Conservation (phyloP, 2,329 filamentous ascomycete species). For the Exophiala sideris region DNA sequence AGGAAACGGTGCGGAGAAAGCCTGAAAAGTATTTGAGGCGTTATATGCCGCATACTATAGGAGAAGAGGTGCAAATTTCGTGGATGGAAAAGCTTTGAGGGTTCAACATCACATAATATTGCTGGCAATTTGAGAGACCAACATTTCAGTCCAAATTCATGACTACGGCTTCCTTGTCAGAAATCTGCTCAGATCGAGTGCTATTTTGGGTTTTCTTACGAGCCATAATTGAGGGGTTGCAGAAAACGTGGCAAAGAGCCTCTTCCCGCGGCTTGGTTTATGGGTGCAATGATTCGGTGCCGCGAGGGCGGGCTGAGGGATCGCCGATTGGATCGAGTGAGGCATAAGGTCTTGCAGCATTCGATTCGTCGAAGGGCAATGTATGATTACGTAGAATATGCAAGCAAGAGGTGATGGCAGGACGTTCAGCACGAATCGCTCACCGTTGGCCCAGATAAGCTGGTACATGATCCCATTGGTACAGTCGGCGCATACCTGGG, state of each 20-base stretch:
- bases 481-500: too few species aligned
- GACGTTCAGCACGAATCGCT: neutral
- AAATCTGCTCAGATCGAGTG: neutral
- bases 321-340: neutral
- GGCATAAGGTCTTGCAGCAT: neutral
- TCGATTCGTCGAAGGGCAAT: neutral
- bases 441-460: neutral
- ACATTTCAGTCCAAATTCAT: too few species aligned
- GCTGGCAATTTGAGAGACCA: too few species aligned
- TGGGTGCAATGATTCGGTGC: neutral
- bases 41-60: conserved; percentile 8
- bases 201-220: neutral
- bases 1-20: conserved; percentile 2
- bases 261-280: neutral
- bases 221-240: neutral
- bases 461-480: neutral
- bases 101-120: too few species aligned
- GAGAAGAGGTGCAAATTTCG: too few species aligned
- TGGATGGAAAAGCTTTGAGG: neutral
- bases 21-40: conserved; percentile 13
- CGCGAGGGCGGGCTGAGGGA: too few species aligned
- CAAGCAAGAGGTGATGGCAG: neutral
- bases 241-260: conserved; percentile 1
- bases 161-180: neutral
- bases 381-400: neutral